A percentile compares a stretch with the other conserved stretches of the same genome.
Conservation (phyloP, 768 basidiomycete genomes). For the Lactarius vividus region DNA sequence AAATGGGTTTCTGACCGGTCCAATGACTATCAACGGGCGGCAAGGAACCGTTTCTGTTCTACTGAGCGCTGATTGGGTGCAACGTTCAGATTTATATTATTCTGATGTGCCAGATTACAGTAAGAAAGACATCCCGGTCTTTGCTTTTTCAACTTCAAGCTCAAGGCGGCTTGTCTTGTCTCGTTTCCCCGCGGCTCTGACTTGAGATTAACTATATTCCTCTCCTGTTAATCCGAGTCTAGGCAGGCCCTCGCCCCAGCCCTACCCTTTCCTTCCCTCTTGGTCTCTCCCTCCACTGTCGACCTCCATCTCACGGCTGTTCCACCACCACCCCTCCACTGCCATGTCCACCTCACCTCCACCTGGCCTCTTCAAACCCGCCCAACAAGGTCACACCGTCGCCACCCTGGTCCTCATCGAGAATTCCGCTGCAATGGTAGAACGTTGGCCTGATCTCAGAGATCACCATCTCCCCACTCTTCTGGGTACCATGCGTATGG, state of each 20-base stretch:
- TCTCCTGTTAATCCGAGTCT: not conserved
- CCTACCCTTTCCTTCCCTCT: constrained; percentile 17
- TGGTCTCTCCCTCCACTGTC: not conserved
- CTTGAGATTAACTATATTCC: constrained; percentile 7
- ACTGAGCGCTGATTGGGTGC: constrained; percentile 23
- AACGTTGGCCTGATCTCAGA: constrained; percentile 29
- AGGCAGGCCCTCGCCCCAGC: constrained; percentile 19
- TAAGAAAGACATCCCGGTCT: constrained; percentile 13
- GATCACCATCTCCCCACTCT: constrained; percentile 29
- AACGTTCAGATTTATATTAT: constrained; percentile 24
- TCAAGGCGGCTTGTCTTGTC: constrained; percentile 15
- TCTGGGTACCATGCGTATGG: constrained; percentile 28
- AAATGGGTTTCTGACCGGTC: constrained; percentile 25
- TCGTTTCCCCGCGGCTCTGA: constrained; percentile 22
- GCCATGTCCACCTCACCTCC: constrained; percentile 21
- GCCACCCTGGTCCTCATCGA: constrained; percentile 29
- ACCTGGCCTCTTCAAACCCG: constrained; percentile 26
- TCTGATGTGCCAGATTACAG: constrained; percentile 21
- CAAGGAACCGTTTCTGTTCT: constrained; percentile 23
- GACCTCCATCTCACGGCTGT: constrained; percentile 4
- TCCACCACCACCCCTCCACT: constrained; percentile 1
- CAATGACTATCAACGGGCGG: constrained; percentile 24
- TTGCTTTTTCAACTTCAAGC: constrained; percentile 14
- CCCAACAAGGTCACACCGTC: constrained; percentile 22
- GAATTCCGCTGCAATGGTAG: constrained; percentile 26